Conservation (phyloP, 345 rosid genomes). For the Populus davidiana region DNA sequence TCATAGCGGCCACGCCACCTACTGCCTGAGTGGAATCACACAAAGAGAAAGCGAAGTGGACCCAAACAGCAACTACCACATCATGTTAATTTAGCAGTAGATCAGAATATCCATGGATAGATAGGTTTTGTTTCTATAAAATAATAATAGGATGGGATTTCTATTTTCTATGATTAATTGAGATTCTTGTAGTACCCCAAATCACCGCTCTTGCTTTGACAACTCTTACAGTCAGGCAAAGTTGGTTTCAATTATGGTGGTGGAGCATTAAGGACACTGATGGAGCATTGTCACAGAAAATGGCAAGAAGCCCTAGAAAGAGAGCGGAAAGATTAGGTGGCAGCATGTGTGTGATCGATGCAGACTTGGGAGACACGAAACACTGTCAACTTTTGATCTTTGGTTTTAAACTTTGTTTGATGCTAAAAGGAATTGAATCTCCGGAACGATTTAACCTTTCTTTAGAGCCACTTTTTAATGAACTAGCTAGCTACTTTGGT, state of each 20-base stretch:
- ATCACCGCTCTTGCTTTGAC: too few species aligned
- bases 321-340: neutral
- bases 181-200: too few species aligned
- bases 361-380: constrained; percentile 18
- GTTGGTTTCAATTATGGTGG: neutral
- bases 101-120: neutral
- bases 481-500: constrained; percentile 3
- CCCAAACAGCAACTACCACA: neutral
- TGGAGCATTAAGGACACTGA: constrained; percentile 7
- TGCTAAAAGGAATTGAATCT: constrained; percentile 37
- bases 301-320: neutral
- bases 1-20: constrained; percentile 6
- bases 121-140: too few species aligned
- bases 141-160: too few species aligned
- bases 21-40: constrained; percentile 3
- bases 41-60: neutral
- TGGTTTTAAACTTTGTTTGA: constrained; percentile 33
- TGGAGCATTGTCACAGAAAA: constrained; percentile 22
- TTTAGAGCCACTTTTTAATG: constrained; percentile 7
- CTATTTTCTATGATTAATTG: too few species aligned
- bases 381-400: constrained; percentile 27
- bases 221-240: neutral
- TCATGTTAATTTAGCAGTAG: neutral
- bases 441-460: constrained; percentile 1
- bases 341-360: constrained; percentile 5